Percentiles rank a stretch among this genome's conserved stretches.
Conservation (phyloP, 306 rosid species). For the Nissolia schottii region DNA sequence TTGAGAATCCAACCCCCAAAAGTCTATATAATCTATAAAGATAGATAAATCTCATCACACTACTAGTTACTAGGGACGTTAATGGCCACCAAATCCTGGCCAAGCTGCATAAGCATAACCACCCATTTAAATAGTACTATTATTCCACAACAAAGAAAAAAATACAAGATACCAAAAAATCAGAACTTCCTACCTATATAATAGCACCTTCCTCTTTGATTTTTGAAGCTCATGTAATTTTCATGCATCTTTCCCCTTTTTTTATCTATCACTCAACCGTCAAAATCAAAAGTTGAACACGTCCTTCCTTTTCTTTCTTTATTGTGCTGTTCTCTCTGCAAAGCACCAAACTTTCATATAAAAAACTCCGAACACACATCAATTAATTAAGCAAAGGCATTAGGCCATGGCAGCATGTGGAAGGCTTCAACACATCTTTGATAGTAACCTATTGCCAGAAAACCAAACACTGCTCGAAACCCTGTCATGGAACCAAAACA, state of each 20-base stretch:
- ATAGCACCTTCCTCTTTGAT: conserved; percentile 38
- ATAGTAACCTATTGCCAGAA: conserved; percentile 57
- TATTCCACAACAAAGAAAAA: conserved; percentile 15
- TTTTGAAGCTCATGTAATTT: conserved; percentile 42
- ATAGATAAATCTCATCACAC: not conserved
- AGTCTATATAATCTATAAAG: not conserved
- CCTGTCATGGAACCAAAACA: conserved; percentile 62
- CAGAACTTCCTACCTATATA: conserved; percentile 36
- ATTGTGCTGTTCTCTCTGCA: conserved; percentile 1
- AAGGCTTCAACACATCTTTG: conserved; percentile 68
- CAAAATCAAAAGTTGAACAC: conserved; percentile 18
- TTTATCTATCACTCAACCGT: conserved; percentile 20
- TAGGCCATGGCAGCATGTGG: conserved; percentile 69
- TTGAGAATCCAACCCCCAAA: not conserved
- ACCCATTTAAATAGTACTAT: too few relatives aligned
- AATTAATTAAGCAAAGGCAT: conserved; percentile 15
- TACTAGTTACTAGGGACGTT: not conserved
- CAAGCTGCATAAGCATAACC: conserved; percentile 32
- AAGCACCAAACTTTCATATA: not conserved
- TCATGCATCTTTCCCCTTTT: conserved; percentile 34
- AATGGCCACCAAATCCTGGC: conserved; percentile 44
- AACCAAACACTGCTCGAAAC: conserved; percentile 58
- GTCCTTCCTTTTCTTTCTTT: not conserved
- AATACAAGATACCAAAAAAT: conserved; percentile 1
- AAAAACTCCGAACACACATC: too few relatives aligned